These are phyloP conservation scores for Cupressus sempervirens DNA, from an alignment of 75 land plant species.

Conservation along the genomic window DNA sequence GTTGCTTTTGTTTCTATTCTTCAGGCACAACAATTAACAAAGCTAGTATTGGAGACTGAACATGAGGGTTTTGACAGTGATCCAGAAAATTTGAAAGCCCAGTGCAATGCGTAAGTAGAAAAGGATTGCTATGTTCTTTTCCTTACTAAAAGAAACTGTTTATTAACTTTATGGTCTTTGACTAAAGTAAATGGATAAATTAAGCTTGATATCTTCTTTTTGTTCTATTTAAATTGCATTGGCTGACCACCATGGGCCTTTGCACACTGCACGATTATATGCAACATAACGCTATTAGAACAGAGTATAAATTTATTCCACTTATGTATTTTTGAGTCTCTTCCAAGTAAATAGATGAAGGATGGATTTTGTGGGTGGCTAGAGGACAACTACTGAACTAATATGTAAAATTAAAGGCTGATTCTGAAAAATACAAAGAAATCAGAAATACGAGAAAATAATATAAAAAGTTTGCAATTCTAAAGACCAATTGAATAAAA, in stretches of 20 bases:
- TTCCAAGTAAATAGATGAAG: too few species aligned
- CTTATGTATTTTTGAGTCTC: background rate
- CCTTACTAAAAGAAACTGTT: background rate
- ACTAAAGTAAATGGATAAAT: background rate
- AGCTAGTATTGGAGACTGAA: slow-evolving; percentile 33
- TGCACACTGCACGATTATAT: background rate
- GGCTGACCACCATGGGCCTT: background rate
- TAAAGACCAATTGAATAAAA: too few species aligned
- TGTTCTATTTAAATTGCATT: background rate
- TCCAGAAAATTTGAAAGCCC: slow-evolving; percentile 31
- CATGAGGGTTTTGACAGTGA: slow-evolving; percentile 38
- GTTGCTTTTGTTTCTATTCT: background rate
- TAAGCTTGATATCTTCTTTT: background rate
- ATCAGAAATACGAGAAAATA: too few species aligned
- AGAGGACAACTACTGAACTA: too few species aligned
- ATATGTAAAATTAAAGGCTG: too few species aligned
- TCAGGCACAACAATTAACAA: slow-evolving; percentile 36
- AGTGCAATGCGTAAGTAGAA: slow-evolving; percentile 33
- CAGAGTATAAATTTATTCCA: background rate
- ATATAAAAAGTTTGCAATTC: too few species aligned
- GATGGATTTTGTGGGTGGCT: too few species aligned
- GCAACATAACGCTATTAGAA: background rate
- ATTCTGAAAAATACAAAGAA: too few species aligned
- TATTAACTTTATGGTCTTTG: background rate
- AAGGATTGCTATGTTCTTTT: background rate